Evolutionary conservation across 805 yeast genomes (phyloP), one percentile per base, ranked within the genome.

Genomic region (Teunomyces barrocoloradensis): DNA sequence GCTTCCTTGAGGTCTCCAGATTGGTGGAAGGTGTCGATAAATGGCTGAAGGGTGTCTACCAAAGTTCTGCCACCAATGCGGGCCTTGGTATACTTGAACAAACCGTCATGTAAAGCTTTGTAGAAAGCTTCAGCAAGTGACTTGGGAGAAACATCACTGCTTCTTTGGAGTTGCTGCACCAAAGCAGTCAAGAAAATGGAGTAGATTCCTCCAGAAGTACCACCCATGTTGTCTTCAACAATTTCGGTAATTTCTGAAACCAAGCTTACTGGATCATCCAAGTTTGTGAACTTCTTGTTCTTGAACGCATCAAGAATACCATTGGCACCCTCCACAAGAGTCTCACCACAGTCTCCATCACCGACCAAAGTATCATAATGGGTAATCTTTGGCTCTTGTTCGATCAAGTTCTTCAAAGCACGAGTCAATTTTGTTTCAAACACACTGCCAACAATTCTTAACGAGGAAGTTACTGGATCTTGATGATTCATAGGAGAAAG

Each of bases 331-430:
- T 81, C 77, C 11, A 83, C 88, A 51, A 91, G 70, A 0, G 97
- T 91, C 58, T 89, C 94, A 35, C 98, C 98, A 68, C 97, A 91
- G 63, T 91, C 98, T 57, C 98, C 98, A 64, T 91, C 98, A 48
- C 98, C 98, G 1, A 92, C 97, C 54, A 82, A 75, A 1, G 95
- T 86, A 59, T 91, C 98, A 55, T 87, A 83, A 46, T 81, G 77
- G 1, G 97, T 91, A 59, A 91, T 85, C 57, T 81, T 79, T 2
- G 96, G 94, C 65, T 91, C 97, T 42, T 57, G 53, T 37, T 63
- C 53, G 5, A 67, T 59, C 38, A 73, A 53, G 9, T 52, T 52
- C 5, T 63, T 29, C 57, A 73, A 55, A 3, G 65, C 66, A n/a
- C 78, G 78, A 23, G 75, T 70, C 37, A 85, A 69, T 5, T 84